Conservation (phyloP, 371 early-diverging fungal species). For the Actinomortierella wolfii region DNA sequence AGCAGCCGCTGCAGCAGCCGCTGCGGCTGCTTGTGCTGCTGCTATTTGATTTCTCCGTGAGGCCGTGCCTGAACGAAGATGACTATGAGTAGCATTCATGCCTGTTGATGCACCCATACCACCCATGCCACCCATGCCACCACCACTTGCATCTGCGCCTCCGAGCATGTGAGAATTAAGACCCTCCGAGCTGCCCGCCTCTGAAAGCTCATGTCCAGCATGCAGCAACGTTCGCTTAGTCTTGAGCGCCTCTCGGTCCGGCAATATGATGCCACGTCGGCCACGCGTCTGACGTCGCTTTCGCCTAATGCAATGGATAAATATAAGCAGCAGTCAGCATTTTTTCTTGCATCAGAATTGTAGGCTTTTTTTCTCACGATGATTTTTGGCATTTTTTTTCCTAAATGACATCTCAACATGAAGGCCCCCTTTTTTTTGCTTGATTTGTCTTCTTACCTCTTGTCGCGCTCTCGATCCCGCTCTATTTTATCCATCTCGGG, state of each 20-base stretch:
- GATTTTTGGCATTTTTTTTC: too few species aligned
- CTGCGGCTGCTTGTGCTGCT: slow-evolving; percentile 18
- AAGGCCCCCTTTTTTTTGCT: neutral
- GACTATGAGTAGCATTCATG: slow-evolving; percentile 4
- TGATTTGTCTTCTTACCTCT: slow-evolving; percentile 30
- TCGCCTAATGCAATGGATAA: slow-evolving; percentile 51
- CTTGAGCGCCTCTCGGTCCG: slow-evolving; percentile 71
- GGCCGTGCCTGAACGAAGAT: slow-evolving; percentile 23
- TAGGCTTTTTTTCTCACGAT: too few species aligned
- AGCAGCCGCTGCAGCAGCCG: slow-evolving; percentile 4
- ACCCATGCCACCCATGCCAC: too few species aligned
- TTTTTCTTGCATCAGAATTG: too few species aligned
- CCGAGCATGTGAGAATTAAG: too few species aligned
- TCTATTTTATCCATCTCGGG: slow-evolving; percentile 80
- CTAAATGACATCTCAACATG: neutral
- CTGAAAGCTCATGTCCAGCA: slow-evolving; percentile 21
- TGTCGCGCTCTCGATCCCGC: slow-evolving; percentile 80
- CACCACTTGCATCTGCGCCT: too few species aligned
- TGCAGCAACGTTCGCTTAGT: slow-evolving; percentile 56
- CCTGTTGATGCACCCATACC: slow-evolving; percentile 11
- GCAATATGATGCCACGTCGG: slow-evolving; percentile 65
- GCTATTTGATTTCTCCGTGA: slow-evolving; percentile 36
- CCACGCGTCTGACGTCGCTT: slow-evolving; percentile 85
- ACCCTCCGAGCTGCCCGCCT: slow-evolving; percentile 15
- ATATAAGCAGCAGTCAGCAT: too few species aligned